A percentile compares a stretch with the other conserved stretches of the same genome.
These are phyloP conservation scores for Blakeslea trispora DNA, from an alignment of 371 early-diverging fungal species.

Conservation along the genomic window DNA sequence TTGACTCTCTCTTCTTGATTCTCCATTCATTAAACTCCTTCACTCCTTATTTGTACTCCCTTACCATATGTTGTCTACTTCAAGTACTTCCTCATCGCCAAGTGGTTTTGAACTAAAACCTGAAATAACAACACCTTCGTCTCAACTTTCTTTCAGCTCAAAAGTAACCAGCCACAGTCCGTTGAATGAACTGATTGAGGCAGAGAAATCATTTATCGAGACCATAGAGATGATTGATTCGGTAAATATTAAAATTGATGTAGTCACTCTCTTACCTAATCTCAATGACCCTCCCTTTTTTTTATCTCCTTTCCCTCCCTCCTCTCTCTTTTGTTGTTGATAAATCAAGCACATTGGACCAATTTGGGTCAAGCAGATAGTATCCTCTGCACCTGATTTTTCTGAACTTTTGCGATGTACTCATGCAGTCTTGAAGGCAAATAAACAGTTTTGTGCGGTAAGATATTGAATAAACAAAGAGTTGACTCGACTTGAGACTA, in stretches of 20 bases:
- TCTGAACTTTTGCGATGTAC: constrained; percentile 42
- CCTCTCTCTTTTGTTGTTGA: no score
- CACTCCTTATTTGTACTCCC: constrained; percentile 9
- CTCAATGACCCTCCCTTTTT: no score
- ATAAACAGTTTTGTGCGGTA: constrained; percentile 52
- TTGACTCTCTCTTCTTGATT: no score
- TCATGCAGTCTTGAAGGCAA: constrained; percentile 44
- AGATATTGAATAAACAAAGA: background rate
- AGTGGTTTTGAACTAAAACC: constrained; percentile 14
- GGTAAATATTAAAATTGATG: constrained; percentile 27
- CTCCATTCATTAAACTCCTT: background rate
- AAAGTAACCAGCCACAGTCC: constrained; percentile 31
- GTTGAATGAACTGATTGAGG: constrained; percentile 49
- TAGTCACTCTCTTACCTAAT: no score
- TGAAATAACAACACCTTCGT: constrained; percentile 27
- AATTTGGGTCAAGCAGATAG: constrained; percentile 52
- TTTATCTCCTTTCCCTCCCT: no score
- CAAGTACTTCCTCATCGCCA: constrained; percentile 26
- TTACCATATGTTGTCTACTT: constrained; percentile 31
- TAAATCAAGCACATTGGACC: constrained; percentile 48
- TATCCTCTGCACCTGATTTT: constrained; percentile 51
- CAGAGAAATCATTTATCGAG: constrained; percentile 49
- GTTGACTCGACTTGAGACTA: background rate
- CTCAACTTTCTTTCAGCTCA: constrained; percentile 29
- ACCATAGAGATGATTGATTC: constrained; percentile 49